Base-by-base conservation (phyloP, 176 grass and related monocot genomes). In the Alopecurus myosuroides region DNA sequence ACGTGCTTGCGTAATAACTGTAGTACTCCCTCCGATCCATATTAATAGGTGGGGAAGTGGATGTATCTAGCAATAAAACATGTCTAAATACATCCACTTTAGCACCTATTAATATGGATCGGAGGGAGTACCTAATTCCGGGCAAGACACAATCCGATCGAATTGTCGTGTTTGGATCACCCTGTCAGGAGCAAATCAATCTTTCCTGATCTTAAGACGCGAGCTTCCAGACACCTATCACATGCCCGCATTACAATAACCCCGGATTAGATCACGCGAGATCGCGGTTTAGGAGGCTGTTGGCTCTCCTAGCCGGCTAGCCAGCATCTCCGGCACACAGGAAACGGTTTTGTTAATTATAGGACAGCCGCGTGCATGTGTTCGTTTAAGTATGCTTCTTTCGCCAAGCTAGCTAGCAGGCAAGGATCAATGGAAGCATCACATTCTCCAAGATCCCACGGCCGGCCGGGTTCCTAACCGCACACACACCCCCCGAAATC, bases 381-480 rank as follows among this genome's bases (percentile, higher is more conserved):
- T 55, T 64, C 19, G 44, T 61, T 42, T 31, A 65, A 11, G 11
- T 9, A 37, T 52, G 34, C 58, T 84, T 61, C 33, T 68, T 58
- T 75, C 46, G 2, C 65, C 68, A 67, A 31, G 72, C 23, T 51
- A 82, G 36, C n/a, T n/a, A n/a, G n/a, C n/a, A n/a, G n/a, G n/a
- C 46, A 45, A 15, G 76, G 83, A 81, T 64, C 61, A 64, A 9
- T 1, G n/a, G 41, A 45, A 82, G 84, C 74, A 84, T 75, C 88
- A 84, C 84, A 84, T 90, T 87, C 88, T 74, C 84, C 84, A 12
- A 86, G 84, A 87, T 87, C 75, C 85, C 85, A 90, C 88, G 84
- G 70, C 42, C 70, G 70, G 53, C 42, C 42, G 42, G 53, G 64
- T 34, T 66, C 56, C 74, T 53, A 73, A 74, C 78, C 44, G 35